Evolutionary conservation across 2,329 filamentous ascomycete genomes (phyloP), one percentile per base, ranked within the genome.

Genomic region (Rhinocladiella similis): DNA sequence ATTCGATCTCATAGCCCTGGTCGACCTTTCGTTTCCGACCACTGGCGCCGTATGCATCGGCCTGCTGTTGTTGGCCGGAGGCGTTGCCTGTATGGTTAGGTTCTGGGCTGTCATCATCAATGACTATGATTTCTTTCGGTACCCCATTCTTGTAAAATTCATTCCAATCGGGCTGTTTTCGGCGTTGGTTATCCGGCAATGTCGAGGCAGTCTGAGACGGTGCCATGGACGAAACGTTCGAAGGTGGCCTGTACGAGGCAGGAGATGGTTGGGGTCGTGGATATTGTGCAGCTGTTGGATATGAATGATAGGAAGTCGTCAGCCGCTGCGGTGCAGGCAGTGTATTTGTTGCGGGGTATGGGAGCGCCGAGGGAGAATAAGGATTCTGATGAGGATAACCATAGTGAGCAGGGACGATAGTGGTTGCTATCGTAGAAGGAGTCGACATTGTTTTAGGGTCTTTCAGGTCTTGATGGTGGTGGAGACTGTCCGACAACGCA

Each of bases 71-170:
- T 25, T 45, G 63, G n/a, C 74, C 73, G 52, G 62, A 62, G 45
- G 63, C 42, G 56, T 63, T 43, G 60, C 68, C 50, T 54, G 66
- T 65, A 56, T 61, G 56, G 54, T 72, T 67, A 63, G 69, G 79
- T 10, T 75, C 73, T 50, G 88, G 88, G 3, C 84, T 85, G 70
- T 92, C 87, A 64, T 79, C 80, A 63, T 88, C 85, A 67, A 94
- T 94, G 66, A 93, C 85, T 68, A 94, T 93, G 69, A 94, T 85
- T 75, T 94, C 90, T 70, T 90, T 88, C 20, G 90, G 90, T 22
- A 91, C 76, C 3, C 90, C 90, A 71, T 93, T 92, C 70, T 87
- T 88, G 72, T 92, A 93, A 69, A 92, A 94, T 62, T 82, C 84
- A 56, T 83, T 79, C 90, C 90, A 94, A 73, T 94, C 86, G 48